Evolutionary conservation across 352 stramenopile genomes (phyloP).

Genomic region (Saprolegnia parasitica): DNA sequence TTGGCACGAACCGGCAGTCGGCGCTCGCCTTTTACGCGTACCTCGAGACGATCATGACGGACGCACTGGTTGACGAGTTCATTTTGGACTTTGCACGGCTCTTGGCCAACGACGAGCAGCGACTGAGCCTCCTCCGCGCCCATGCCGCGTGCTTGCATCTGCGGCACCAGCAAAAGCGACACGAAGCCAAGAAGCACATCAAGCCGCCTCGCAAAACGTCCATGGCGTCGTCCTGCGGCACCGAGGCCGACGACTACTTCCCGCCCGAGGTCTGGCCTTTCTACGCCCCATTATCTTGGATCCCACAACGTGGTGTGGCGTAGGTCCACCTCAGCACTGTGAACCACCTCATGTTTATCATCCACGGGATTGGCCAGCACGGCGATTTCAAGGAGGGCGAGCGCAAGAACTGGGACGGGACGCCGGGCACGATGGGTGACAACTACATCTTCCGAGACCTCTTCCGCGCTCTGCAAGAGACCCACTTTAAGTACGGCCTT

Average conservation of each 20-base stretch:
- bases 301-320: no score
- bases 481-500: slow-evolving; percentile 42
- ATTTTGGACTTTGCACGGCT: slow-evolving; percentile 77
- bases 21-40: slow-evolving; percentile 67
- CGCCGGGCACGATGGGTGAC: slow-evolving; percentile 61
- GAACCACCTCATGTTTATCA: slow-evolving; percentile 84
- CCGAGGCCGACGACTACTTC: slow-evolving; percentile 68
- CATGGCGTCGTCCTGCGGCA: slow-evolving; percentile 36
- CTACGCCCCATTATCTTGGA: not conserved
- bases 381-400: slow-evolving; percentile 83
- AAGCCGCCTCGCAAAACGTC: slow-evolving; percentile 38
- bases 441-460: slow-evolving; percentile 78
- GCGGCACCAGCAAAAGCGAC: slow-evolving; percentile 35
- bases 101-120: slow-evolving; percentile 50
- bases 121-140: slow-evolving; percentile 62
- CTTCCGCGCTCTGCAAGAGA: slow-evolving; percentile 69
- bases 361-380: slow-evolving; percentile 82
- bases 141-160: slow-evolving; percentile 32
- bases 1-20: slow-evolving; percentile 59
- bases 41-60: slow-evolving; percentile 47
- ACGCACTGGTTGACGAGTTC: slow-evolving; percentile 54
- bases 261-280: slow-evolving; percentile 53
- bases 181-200: slow-evolving; percentile 29
- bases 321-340: slow-evolving; percentile 67
- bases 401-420: slow-evolving; percentile 72